These are phyloP conservation scores for Sonneratia alba DNA, from an alignment of 345 rosid genomes.

Conservation along the genomic window DNA sequence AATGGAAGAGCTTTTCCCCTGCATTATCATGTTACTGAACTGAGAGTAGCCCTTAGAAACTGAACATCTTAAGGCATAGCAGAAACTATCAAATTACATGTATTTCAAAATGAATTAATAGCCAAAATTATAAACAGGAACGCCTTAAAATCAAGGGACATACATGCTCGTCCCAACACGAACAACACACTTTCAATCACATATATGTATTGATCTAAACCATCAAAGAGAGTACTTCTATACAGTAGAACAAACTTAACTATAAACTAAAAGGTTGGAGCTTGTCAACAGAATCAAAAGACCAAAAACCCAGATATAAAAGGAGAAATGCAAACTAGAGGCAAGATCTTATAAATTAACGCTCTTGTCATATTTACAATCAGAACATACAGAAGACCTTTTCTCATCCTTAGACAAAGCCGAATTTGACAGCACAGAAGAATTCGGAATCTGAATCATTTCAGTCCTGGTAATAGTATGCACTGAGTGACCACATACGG, in stretches of 20 bases:
- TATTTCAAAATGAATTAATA: not conserved
- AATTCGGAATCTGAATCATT: slow-evolving; percentile 62
- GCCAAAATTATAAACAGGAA: not conserved
- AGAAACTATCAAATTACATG: not conserved
- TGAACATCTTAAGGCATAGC: not conserved
- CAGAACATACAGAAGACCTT: slow-evolving; percentile 91
- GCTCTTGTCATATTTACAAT: slow-evolving; percentile 75
- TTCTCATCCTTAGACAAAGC: slow-evolving; percentile 90
- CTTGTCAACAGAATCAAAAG: not conserved
- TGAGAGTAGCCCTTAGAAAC: not conserved
- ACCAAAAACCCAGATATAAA: not conserved
- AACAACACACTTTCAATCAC: not conserved
- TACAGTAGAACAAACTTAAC: not conserved
- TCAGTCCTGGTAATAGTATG: slow-evolving; percentile 61
- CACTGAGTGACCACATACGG: slow-evolving; percentile 64
- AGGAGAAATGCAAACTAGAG: slow-evolving; percentile 11
- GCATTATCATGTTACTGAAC: not conserved
- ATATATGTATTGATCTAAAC: not conserved
- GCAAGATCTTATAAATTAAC: slow-evolving; percentile 27
- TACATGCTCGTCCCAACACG: not conserved
- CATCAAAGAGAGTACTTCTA: not conserved
- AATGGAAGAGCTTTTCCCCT: not conserved
- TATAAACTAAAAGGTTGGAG: not conserved
- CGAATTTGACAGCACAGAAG: slow-evolving; percentile 64
- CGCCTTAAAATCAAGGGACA: not conserved